Base-by-base conservation (phyloP, 352 stramenopile species). In the Phytophthora podocarpi region DNA sequence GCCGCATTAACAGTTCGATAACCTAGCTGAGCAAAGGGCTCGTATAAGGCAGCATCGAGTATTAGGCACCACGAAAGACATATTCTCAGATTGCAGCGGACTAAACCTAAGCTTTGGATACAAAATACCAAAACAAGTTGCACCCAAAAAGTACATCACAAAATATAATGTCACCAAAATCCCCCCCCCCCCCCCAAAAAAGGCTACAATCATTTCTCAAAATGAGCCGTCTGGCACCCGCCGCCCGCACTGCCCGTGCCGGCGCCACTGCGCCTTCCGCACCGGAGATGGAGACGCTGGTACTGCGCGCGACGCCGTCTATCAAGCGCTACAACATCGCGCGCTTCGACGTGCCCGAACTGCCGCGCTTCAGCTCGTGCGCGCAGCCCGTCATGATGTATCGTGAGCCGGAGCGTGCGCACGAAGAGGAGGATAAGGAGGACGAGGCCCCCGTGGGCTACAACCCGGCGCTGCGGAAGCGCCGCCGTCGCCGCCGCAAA, bases 281-380 rank as follows among this genome's bases (percentile, higher is more conserved):
- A 16, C 20, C 48, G 3, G 65, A 67, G 27, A 76, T 83, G 37
- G 86, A 95, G 56, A 92, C 83, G 35, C 73, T 91, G 15, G 82
- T 93, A 52, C 68, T 95, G 52, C 84, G 86, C 53, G 80, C 85
- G 39, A 93, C 85, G 48, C 86, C 86, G 51, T 93, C 86, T 23
- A 95, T 93, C 69, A 95, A 95, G 67, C 83, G 85, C 41, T 95
- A 92, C 77, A 91, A 93, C 58, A 90, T 95, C 54, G 86, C 82
- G 52, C 82, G 85, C 50, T 95, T 95, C 51, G 85, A 93, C 63
- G 54, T 89, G 55, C 76, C 80, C 31, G 55, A 82, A 46, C 56
- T 91, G 35, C 86, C 86, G 15, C 78, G 70, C 32, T 86, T 95
- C 50, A 67, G 45, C 30, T 55, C 35, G 20, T 93, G 84, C 41